Percentiles rank a stretch among this genome's conserved stretches.
Conservation (phyloP, 2,329 filamentous ascomycete species). For the Cladosporium oxysporum region DNA sequence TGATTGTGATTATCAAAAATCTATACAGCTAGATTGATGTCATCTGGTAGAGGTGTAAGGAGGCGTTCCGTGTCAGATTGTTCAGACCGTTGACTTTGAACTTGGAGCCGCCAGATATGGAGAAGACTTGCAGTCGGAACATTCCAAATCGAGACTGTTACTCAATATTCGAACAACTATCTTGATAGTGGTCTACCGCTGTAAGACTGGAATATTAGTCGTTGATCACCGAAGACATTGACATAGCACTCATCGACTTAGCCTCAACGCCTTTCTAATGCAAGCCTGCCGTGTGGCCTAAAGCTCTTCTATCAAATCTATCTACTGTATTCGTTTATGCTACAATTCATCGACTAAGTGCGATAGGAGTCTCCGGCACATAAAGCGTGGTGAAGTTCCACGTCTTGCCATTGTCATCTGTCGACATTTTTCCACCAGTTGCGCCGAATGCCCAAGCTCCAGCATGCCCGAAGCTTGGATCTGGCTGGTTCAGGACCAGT, state of each 20-base stretch:
- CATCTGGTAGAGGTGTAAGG: no score
- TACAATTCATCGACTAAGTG: background rate
- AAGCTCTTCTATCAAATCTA: background rate
- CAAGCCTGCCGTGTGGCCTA: background rate
- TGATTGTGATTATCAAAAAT: no score
- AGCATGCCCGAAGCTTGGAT: slow-evolving; percentile 18
- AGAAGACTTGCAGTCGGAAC: no score
- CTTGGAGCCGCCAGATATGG: no score
- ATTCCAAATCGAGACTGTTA: no score
- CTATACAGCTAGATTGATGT: no score
- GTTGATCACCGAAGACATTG: background rate
- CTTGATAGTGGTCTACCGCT: no score
- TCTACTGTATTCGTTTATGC: background rate
- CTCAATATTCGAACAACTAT: no score
- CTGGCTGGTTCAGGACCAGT: slow-evolving; percentile 20
- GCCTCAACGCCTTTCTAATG: background rate
- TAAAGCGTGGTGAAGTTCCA: slow-evolving; percentile 22
- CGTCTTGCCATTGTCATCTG: slow-evolving; percentile 19
- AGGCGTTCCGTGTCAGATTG: no score
- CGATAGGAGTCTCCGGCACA: slow-evolving; percentile 9
- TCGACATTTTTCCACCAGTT: slow-evolving; percentile 22
- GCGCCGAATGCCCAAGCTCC: slow-evolving; percentile 21
- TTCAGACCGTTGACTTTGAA: no score
- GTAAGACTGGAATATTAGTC: no score
- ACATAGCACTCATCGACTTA: background rate